Percentiles rank a stretch among this genome's conserved stretches.
Conservation (phyloP, 768 basidiomycete species). For the Gyrodon lividus region DNA sequence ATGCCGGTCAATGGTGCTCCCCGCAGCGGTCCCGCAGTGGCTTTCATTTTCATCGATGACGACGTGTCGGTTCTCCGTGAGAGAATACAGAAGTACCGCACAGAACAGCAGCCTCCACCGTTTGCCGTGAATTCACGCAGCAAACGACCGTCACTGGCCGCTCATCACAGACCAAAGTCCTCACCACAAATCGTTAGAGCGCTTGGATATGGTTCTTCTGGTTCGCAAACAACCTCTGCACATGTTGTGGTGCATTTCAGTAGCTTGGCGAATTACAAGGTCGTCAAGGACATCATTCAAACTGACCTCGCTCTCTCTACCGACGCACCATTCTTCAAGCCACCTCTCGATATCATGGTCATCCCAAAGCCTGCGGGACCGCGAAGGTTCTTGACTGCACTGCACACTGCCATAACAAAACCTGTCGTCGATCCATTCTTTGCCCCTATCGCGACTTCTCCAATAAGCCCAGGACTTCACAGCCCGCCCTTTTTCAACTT, state of each 20-base stretch:
- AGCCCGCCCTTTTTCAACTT: conserved; percentile 44
- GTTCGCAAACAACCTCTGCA: conserved; percentile 32
- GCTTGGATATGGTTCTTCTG: conserved; percentile 36
- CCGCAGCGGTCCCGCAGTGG: conserved; percentile 32
- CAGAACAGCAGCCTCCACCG: conserved; percentile 42
- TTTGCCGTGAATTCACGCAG: conserved; percentile 41
- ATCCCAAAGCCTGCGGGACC: conserved; percentile 98
- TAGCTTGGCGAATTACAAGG: conserved; percentile 83
- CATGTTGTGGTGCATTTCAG: conserved; percentile 81
- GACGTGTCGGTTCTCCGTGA: conserved; percentile 79
- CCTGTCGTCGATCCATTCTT: conserved; percentile 91
- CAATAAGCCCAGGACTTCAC: conserved; percentile 68
- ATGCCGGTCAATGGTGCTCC: conserved; percentile 19
- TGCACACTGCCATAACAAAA: conserved; percentile 86
- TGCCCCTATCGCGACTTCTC: conserved; percentile 91
- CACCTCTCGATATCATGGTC: conserved; percentile 89
- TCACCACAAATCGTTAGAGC: conserved; percentile 74
- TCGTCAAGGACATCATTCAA: conserved; percentile 83
- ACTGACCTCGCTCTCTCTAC: conserved; percentile 45
- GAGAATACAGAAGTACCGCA: conserved; percentile 65
- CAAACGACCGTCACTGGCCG: conserved; percentile 68
- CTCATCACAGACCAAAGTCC: conserved; percentile 74
- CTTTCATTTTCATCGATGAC: conserved; percentile 92
- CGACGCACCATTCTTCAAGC: conserved; percentile 42
- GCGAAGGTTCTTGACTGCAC: conserved; percentile 84